Base-by-base conservation (phyloP, 2,329 filamentous ascomycete genomes). In the Teratosphaeria viscida region DNA sequence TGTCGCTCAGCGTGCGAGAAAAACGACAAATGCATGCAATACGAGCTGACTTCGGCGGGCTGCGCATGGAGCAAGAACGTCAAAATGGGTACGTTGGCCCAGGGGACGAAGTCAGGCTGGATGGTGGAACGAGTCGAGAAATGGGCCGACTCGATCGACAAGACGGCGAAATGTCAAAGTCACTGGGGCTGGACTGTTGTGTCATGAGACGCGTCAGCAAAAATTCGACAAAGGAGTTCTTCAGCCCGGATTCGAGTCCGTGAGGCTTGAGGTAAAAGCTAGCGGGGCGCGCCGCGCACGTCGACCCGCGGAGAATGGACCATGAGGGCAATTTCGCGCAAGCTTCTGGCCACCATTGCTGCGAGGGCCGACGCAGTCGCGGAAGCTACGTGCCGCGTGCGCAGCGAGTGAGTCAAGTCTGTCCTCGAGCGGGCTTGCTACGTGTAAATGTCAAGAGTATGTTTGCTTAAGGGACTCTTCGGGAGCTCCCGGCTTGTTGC, bases 21-120 rank as follows among this genome's bases (percentile, higher is more conserved):
- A 4, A 62, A 62, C 11, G 10, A 52, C 1, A 62, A 54, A 5
- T 72, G 70, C 55, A 26, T 66, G 32, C 69, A 70, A 56, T 71
- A 68, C 53, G 55, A 66, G 26, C 29, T 65, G 32, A 61, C 61
- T 6, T 43, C 60, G 0, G 37, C 57, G 11, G 67, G 66, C 11
- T 71, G 68, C 57, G 65, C 55, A 7, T 64, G 59, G 19, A 61
- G 59, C 14, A 37, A 55, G 11, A 57, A 64, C n/a, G 54, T 64
- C 10, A 62, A 63, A 12, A 55, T 67, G 55, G 68, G 68, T 2
- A 59, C 56, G 49, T 43, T 19, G 12, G 19, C 57, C 2, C 56
- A 58, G 23, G 66, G 61, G 3, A 53, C 64, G 8, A 52, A 60
- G 19, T 66, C 67, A 56, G 67, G 65, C 12, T 70, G 68, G 68